phyloP scores from a whole-genome alignment of 164 flowering plant genomes.

The Annona cherimola region DNA sequence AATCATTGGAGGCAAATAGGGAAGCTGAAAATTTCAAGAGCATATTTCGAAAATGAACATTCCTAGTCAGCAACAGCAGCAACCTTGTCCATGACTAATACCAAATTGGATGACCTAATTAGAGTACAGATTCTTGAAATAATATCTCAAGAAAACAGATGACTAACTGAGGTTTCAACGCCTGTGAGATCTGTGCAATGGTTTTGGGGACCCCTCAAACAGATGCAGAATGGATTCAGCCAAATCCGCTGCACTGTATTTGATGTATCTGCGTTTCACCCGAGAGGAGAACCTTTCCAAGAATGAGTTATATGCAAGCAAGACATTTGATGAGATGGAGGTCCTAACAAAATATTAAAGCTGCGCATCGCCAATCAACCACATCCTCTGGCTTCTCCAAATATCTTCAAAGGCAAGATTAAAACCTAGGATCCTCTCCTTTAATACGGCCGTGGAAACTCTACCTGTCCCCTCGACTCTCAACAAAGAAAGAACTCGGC shows the following conservation, averaged over 20 bases:
- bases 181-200: slow-evolving; percentile 38
- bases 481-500: slow-evolving; percentile 46
- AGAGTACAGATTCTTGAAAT: too few species aligned
- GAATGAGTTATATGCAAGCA: slow-evolving; percentile 66
- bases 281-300: slow-evolving; percentile 41
- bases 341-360: slow-evolving; percentile 69
- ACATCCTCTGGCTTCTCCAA: slow-evolving; percentile 62
- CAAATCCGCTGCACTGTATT: slow-evolving; percentile 65
- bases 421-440: slow-evolving; percentile 57
- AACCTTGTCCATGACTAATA: too few species aligned
- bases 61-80: too few species aligned
- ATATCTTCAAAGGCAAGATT: slow-evolving; percentile 69
- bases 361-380: slow-evolving; percentile 53
- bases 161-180: too few species aligned
- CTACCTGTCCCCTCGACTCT: slow-evolving; percentile 50
- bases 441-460: slow-evolving; percentile 38
- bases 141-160: too few species aligned
- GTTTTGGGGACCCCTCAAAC: slow-evolving; percentile 57
- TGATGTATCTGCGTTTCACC: slow-evolving; percentile 43
- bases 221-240: slow-evolving; percentile 50
- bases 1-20: too few species aligned
- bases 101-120: too few species aligned
- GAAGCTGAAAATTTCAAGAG: too few species aligned
- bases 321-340: slow-evolving; percentile 53
- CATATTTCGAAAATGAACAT: too few species aligned